Conservation (phyloP, 257 asterid genomes). For the Fraxinus excelsior region DNA sequence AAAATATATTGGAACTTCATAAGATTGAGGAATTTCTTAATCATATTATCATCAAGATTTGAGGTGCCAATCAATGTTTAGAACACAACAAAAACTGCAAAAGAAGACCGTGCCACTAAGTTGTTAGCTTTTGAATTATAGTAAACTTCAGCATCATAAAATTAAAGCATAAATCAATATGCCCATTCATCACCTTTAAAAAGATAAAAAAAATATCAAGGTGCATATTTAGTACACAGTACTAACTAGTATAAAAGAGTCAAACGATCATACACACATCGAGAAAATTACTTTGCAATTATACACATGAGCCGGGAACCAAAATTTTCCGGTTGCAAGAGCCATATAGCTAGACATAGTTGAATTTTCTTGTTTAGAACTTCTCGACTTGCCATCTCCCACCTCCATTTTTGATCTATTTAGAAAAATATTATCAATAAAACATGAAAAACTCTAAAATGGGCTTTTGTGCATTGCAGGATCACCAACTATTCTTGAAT, state of each 20-base stretch:
- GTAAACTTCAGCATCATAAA: constrained; percentile 87
- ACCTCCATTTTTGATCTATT: constrained; percentile 28
- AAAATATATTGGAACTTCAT: constrained; percentile 5
- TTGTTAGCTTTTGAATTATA: constrained; percentile 61
- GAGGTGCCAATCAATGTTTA: background rate
- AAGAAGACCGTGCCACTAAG: constrained; percentile 70
- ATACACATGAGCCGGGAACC: constrained; percentile 95
- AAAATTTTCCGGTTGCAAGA: constrained; percentile 74
- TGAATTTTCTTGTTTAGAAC: constrained; percentile 32
- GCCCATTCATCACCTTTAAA: constrained; percentile 73
- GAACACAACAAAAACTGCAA: no score
- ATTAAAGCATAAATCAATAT: constrained; percentile 72
- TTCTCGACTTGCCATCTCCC: constrained; percentile 11
- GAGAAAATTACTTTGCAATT: constrained; percentile 72
- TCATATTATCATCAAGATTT: background rate
- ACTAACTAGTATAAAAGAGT: background rate
- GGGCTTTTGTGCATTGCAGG: constrained; percentile 21
- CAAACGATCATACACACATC: background rate
- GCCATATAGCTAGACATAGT: constrained; percentile 65
- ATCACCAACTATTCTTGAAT: constrained; percentile 32
- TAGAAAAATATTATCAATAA: constrained; percentile 20
- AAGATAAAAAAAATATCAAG: constrained; percentile 22
- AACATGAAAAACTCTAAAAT: constrained; percentile 3
- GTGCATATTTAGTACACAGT: background rate
- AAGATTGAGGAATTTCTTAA: background rate